Conservation (phyloP, 176 grass and related monocot genomes). For the Triticum monococcum region DNA sequence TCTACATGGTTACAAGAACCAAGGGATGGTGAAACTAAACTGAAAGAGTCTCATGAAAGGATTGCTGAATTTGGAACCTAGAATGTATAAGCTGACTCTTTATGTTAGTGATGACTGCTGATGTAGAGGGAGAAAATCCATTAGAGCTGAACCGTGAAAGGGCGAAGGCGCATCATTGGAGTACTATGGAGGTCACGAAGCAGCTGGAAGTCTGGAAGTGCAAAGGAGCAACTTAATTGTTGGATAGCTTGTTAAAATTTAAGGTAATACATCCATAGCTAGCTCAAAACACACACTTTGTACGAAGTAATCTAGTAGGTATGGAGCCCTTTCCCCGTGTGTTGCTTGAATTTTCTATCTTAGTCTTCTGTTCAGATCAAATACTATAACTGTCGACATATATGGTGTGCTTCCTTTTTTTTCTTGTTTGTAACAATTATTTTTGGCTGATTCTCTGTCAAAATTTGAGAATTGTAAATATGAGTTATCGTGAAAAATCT, state of each 20-base stretch:
- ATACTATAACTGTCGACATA: too few species aligned
- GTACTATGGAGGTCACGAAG: background rate
- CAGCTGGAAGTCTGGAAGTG: background rate
- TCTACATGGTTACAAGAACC: slow-evolving; percentile 16
- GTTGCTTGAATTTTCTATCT: background rate
- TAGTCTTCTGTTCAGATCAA: background rate
- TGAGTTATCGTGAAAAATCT: background rate
- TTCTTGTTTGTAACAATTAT: slow-evolving; percentile 1
- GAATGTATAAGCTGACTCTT: background rate
- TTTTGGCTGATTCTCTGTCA: background rate
- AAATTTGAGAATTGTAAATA: background rate
- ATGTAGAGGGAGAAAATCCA: background rate
- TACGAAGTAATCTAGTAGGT: background rate
- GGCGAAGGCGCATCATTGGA: background rate
- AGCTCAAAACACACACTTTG: background rate
- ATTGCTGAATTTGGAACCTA: background rate
- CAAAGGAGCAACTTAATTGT: background rate
- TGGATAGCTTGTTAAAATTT: background rate
- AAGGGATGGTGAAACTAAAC: slow-evolving; percentile 8
- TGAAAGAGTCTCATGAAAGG: background rate
- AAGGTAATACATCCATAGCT: background rate
- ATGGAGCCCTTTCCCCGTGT: background rate
- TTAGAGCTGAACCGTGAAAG: background rate
- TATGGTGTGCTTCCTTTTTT: background rate
- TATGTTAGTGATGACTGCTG: slow-evolving; percentile 1